These are phyloP conservation scores for Helicostylum pulchrum DNA, from an alignment of 192 early-diverging fungal genomes.

Conservation along the genomic window DNA sequence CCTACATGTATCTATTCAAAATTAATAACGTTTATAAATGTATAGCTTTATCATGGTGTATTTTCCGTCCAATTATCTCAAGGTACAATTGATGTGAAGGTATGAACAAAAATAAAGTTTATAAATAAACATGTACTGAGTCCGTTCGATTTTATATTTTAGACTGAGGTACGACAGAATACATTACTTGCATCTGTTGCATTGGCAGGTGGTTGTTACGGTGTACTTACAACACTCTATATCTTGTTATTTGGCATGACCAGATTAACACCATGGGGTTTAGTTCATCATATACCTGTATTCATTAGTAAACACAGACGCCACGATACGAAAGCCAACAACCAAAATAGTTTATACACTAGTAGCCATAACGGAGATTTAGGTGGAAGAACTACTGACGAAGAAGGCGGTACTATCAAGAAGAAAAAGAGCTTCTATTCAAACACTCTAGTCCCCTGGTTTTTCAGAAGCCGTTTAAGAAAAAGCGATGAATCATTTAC, in stretches of 20 bases:
- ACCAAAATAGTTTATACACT: too few species aligned
- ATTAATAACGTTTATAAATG: neutral
- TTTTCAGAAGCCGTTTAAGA: constrained; percentile 6
- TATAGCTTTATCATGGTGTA: constrained; percentile 19
- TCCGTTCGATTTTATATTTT: neutral
- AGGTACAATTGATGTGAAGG: constrained; percentile 18
- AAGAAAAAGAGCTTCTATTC: neutral
- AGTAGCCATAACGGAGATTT: too few species aligned
- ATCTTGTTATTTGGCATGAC: constrained; percentile 30
- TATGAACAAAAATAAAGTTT: neutral
- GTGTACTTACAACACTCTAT: constrained; percentile 23
- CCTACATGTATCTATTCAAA: too few species aligned
- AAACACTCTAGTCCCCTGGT: constrained; percentile 3
- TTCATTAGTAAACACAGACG: constrained; percentile 14
- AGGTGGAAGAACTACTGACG: neutral
- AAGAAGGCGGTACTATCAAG: neutral
- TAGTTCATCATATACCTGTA: constrained; percentile 24
- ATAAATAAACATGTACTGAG: neutral
- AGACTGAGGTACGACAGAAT: constrained; percentile 29
- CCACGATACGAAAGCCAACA: neutral
- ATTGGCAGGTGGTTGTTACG: constrained; percentile 28
- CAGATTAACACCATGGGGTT: constrained; percentile 25
- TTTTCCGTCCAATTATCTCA: constrained; percentile 17
- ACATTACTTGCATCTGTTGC: constrained; percentile 23
- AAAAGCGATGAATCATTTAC: neutral